Evolutionary conservation across 2,329 filamentous ascomycete genomes (phyloP).

Genomic region (Cladosporium sp.): DNA sequence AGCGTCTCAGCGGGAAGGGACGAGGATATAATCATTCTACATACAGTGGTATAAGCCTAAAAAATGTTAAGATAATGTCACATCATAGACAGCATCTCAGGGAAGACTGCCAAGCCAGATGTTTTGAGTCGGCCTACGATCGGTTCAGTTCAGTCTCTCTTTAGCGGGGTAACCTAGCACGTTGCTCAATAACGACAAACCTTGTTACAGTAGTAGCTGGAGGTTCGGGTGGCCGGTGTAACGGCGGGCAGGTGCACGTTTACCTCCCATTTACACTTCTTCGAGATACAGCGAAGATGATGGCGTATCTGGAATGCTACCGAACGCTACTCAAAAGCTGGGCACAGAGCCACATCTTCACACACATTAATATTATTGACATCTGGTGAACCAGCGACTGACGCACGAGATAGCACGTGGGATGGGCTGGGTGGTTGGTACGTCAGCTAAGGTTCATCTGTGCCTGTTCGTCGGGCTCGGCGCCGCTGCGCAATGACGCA

Average conservation of each 20-base stretch:
- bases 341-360: not conserved
- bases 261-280: not conserved
- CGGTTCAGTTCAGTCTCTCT: too few relatives aligned
- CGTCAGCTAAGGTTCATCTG: not conserved
- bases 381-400: not conserved
- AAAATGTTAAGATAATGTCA: too few relatives aligned
- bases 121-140: not conserved
- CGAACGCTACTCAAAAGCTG: not conserved
- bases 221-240: not conserved
- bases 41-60: too few relatives aligned
- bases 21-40: not conserved
- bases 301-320: not conserved
- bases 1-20: not conserved
- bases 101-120: not conserved
- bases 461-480: constrained; percentile 10
- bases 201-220: not conserved
- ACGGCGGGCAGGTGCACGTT: not conserved
- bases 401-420: not conserved
- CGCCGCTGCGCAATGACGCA: constrained; percentile 6
- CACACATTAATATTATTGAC: not conserved
- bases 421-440: not conserved
- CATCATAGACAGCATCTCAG: too few relatives aligned
- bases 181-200: not conserved
- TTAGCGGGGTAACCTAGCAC: not conserved
- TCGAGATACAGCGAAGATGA: not conserved